Base-by-base conservation (phyloP, 164 flowering plant species). In the Piper betle region DNA sequence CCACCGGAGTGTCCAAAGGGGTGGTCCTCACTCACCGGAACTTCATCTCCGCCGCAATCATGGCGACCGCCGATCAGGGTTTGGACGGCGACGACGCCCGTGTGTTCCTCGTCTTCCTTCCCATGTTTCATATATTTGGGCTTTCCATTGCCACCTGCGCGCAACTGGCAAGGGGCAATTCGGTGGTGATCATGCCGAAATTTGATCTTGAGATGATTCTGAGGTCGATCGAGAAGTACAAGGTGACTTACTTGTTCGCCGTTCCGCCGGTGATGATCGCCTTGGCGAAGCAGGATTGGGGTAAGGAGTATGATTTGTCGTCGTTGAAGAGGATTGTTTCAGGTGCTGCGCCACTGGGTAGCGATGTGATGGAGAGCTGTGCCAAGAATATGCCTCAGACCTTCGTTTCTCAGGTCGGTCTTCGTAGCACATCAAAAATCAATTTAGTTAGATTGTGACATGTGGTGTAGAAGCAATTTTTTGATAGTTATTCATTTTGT, bases 271-370 rank as follows among this genome's bases (percentile, higher is more conserved):
- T 87, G 10, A 62, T 92, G 48, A 69, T 85, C 57, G 95, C 89
- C 18, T 59, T 92, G 68, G 86, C 87, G 5, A 91, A 92, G 75
- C 75, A 77, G 62, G 68, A 68, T 58, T 64, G 62, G 62, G 74
- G 72, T 33, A 77, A 72, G 62, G 82, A 78, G 69, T 87, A 75
- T 57, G 82, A 89, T 63, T 67, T 92, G 57, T 83, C 93, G 2
- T 82, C 91, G 0, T 59, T 92, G 66, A 79, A 63, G 74, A 62
- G 66, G 42, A 68, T 89, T 42, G 82, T 81, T n/a, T 80, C 88
- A 0, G 96, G 98, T 7, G 96, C 94, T 0, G 95, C 98, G 0
- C 98, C 95, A 39, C 63, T 92, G 55, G 87, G 85, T 62, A 85
- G 81, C 72, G 95, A 87, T 25, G 48, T 85, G 75, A 85, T 87